Percentiles rank a stretch among this genome's conserved stretches.
Evolutionary conservation across 768 basidiomycete species (phyloP).

Genomic region (Peribolospora kevripleyi): DNA sequence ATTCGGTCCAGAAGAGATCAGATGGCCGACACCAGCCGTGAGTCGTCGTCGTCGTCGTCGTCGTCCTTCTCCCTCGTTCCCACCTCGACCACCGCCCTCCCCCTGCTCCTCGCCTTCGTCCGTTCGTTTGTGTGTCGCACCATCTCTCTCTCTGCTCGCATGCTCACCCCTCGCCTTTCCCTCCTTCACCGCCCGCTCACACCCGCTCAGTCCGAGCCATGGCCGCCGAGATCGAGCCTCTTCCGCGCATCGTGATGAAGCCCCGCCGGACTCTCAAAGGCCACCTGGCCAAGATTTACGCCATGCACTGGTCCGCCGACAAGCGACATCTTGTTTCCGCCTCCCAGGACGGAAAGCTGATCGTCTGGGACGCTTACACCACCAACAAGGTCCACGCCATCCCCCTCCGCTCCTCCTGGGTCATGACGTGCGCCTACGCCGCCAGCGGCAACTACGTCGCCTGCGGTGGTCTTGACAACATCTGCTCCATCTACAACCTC

Average conservation of each 20-base stretch:
- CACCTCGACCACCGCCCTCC: not conserved
- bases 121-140: not conserved
- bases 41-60: constrained; percentile 20
- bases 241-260: constrained; percentile 91
- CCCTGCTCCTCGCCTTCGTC: not conserved
- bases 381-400: constrained; percentile 99
- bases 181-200: not conserved
- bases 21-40: constrained; percentile 90
- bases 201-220: constrained; percentile 67
- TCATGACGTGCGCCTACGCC: constrained; percentile 98
- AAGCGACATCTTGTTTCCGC: constrained; percentile 93
- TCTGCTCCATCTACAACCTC: constrained; percentile 93
- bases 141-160: not conserved
- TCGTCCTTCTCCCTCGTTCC: not conserved
- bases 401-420: constrained; percentile 91
- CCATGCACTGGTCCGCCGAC: constrained; percentile 98
- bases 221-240: constrained; percentile 84
- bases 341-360: constrained; percentile 97
- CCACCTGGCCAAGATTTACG: constrained; percentile 97
- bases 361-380: constrained; percentile 99
- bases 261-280: constrained; percentile 84
- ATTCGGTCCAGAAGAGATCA: constrained; percentile 89
- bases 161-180: not conserved
- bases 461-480: constrained; percentile 96
- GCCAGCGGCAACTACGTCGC: constrained; percentile 94